Conservation (phyloP, 2,329 filamentous ascomycete genomes). For the Penicillium polonicum region DNA sequence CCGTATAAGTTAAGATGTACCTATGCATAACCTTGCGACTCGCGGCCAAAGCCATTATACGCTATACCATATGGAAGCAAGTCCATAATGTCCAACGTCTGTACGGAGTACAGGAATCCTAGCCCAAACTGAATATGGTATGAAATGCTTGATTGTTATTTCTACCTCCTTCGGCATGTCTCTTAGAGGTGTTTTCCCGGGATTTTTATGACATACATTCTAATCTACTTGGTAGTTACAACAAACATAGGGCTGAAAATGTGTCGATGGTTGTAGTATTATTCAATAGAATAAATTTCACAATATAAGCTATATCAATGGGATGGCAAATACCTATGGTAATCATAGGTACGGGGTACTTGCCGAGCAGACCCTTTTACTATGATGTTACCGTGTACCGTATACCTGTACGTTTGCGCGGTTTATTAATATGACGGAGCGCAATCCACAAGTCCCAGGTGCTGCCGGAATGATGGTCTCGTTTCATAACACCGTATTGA, state of each 20-base stretch:
- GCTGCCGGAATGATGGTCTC: conserved; percentile 17
- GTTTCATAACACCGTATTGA: conserved; percentile 9
- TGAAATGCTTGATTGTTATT: background rate
- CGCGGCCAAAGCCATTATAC: background rate
- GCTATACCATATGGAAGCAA: background rate
- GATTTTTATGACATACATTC: background rate
- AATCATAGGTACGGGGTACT: conserved; percentile 16
- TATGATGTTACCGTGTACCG: conserved; percentile 17
- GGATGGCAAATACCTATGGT: background rate
- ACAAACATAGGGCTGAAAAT: background rate
- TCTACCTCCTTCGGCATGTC: background rate
- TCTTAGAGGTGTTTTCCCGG: background rate
- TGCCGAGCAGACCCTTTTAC: conserved; percentile 10
- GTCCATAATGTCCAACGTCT: background rate
- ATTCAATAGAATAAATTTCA: background rate
- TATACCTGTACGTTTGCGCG: conserved; percentile 20
- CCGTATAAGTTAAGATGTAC: background rate
- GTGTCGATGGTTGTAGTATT: background rate
- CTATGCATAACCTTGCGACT: conserved; percentile 1
- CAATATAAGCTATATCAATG: background rate
- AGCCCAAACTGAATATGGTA: background rate
- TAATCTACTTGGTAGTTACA: background rate
- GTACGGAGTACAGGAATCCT: no score
- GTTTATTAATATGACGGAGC: conserved; percentile 20
- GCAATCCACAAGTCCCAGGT: conserved; percentile 17